These are phyloP conservation scores for Rhizopogon rudus DNA, from an alignment of 768 basidiomycete genomes.

Conservation along the genomic window DNA sequence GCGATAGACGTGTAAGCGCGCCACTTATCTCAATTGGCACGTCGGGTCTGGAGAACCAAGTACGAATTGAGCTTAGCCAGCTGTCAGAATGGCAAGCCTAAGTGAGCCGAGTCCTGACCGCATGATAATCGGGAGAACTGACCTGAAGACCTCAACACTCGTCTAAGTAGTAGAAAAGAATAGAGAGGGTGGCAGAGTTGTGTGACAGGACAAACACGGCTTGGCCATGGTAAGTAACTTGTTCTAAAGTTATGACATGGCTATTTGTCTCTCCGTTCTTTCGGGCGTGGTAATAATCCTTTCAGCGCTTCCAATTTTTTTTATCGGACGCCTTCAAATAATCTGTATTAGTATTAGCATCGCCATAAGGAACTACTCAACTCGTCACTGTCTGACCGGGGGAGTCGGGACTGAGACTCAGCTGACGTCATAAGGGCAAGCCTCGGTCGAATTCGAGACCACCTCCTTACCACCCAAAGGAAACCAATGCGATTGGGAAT, in stretches of 20 bases:
- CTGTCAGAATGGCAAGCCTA: conserved; percentile 5
- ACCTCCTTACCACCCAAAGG: too few relatives aligned
- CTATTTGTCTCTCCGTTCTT: too few relatives aligned
- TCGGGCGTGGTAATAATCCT: too few relatives aligned
- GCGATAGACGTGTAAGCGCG: conserved; percentile 5
- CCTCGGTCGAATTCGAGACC: too few relatives aligned
- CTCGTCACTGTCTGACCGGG: too few relatives aligned
- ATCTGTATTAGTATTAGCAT: too few relatives aligned
- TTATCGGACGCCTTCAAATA: too few relatives aligned
- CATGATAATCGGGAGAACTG: not conserved
- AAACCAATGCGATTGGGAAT: too few relatives aligned
- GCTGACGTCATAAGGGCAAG: too few relatives aligned
- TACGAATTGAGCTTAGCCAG: conserved; percentile 18
- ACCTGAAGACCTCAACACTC: not conserved
- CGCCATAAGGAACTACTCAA: too few relatives aligned
- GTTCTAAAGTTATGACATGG: conserved; percentile 2
- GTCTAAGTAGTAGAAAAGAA: not conserved
- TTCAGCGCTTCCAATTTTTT: too few relatives aligned
- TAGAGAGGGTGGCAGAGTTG: not conserved
- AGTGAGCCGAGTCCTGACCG: not conserved
- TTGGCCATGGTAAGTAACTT: not conserved
- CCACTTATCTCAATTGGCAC: conserved; percentile 20
- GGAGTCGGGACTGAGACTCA: too few relatives aligned
- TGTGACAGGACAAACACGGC: conserved; percentile 1
- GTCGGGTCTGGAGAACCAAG: not conserved